Base-by-base conservation (phyloP, 1,284 basidiomycete species). In the Sporisorium reilianum region DNA sequence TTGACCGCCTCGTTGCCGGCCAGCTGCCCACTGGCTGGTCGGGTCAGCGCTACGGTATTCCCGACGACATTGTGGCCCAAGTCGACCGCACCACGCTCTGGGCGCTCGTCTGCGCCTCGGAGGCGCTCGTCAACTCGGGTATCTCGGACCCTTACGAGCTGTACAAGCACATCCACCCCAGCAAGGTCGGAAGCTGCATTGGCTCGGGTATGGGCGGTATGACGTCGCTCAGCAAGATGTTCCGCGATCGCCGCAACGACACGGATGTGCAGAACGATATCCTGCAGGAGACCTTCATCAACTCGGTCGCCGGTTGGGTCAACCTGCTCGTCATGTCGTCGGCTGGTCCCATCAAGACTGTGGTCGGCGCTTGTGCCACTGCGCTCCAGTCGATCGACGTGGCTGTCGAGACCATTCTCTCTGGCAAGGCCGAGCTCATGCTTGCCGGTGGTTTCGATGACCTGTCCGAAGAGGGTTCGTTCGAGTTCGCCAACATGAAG, bases 341-440 rank as follows among this genome's bases (percentile, higher is more conserved):
- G 22, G 64, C 75, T 25, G 96, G 96, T 63, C 96, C 96, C 8
- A 93, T 99, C 87, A 98, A 98, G 88, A 97, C 97, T 79, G 95
- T 96, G 50, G 97, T 99, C 71, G 96, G 97, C 77, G 97, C 97
- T 72, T 99, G 96, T 83, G 97, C 97, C 25, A 99, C 96, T 12
- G 96, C 95, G 23, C 89, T 99, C 36, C 97, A 99, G 86, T 99
- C 96, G 9, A 88, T 99, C 52, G 96, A 98, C 86, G 98, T 99
- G 77, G 96, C 95, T n/a, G 92, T 92, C 80, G 97, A 99, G 84
- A 93, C 93, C 0, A 92, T 99, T 72, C 86, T 97, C 44, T 92
- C 92, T 5, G 93, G 95, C 80, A 99, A 99, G 86, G 96, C 96
- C 52, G 98, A 98, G 88, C 91, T 99, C 84, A 99, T 99, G 97